phyloP scores from a whole-genome alignment of 2,329 filamentous ascomycete species.

The Colletotrichum paranaense region DNA sequence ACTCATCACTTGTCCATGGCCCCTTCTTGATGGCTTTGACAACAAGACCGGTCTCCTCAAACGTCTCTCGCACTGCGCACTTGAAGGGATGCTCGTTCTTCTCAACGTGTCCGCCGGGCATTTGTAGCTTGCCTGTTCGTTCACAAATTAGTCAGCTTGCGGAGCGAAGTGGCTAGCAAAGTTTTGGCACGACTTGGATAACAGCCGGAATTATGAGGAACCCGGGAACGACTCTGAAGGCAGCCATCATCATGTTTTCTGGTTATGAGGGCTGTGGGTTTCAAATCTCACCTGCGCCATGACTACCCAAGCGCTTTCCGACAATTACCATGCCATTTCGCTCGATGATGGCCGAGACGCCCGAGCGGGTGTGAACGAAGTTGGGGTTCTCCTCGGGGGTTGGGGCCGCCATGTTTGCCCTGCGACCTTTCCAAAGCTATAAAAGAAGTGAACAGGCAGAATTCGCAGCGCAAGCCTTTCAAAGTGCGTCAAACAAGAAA shows the following conservation, averaged over 20 bases:
- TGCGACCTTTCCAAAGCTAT: too few species aligned
- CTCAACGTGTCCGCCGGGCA: constrained; percentile 83
- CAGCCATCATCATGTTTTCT: too few species aligned
- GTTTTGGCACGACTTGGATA: too few species aligned
- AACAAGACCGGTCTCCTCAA: constrained; percentile 76
- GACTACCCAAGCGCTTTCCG: constrained; percentile 60
- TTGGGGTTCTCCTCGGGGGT: neutral
- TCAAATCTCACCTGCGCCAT: constrained; percentile 56
- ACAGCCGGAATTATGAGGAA: neutral
- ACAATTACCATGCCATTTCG: constrained; percentile 57
- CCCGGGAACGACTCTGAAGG: neutral
- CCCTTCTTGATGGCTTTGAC: constrained; percentile 55
- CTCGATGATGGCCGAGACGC: constrained; percentile 59
- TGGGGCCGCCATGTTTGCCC: neutral
- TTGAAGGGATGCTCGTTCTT: constrained; percentile 70
- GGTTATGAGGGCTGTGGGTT: too few species aligned
- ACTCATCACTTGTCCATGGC: constrained; percentile 49
- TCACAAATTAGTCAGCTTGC: too few species aligned
- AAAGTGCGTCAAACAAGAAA: too few species aligned
- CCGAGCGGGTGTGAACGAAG: constrained; percentile 52
- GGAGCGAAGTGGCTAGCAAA: too few species aligned
- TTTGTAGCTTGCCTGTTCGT: constrained; percentile 66
- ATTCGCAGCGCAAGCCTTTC: too few species aligned
- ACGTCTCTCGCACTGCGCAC: constrained; percentile 74
- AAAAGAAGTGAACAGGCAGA: too few species aligned